Evolutionary conservation across 1,284 basidiomycete species (phyloP), one percentile per base, ranked within the genome.

Genomic region (Malassezia dermatis): DNA sequence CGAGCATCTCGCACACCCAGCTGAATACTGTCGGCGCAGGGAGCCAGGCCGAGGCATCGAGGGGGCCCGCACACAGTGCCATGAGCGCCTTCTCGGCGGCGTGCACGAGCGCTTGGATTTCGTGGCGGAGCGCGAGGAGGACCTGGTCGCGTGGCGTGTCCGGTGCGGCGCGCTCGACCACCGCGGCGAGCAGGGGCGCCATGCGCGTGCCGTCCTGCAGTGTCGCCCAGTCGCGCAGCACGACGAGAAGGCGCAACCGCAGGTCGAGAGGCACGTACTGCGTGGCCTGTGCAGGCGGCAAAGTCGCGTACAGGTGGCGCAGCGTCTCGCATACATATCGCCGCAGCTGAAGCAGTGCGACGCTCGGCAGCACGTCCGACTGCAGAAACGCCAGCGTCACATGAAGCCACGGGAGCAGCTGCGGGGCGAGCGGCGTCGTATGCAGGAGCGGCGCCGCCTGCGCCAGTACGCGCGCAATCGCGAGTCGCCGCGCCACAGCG

Each of bases 141-240:
- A 65, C 62, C 7, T 59, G 60, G 48, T 71, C 65, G 26, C 63
- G 61, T 11, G 62, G 54, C 41, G 77, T 76, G 24, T 79, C 77
- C 3, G 23, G 15, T 28, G 74, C 66, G 53, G 77, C 77, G 23
- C 73, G 73, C 28, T 77, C 81, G 0, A 81, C 82, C 0, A 84
- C 84, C 8, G 82, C 80, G 58, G 82, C 82, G 61, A 89, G 82
- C 80, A 89, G 89, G 48, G 81, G 75, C 24, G 84, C 81, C 44
- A 87, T 78, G 48, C 86, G 78, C 58, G 87, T 1, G 83, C 81
- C 64, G 88, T 82, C 44, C 83, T 81, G 7, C 87, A 80, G 63
- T 86, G 32, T 84, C 73, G 90, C 93, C 91, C 91, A 95, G 64
- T 93, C 89, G 73, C 89, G 86, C 66, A 89, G 91, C 39, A 89